Conservation (phyloP, 78 protist species). For the Mastigamoeba balamuthi region DNA sequence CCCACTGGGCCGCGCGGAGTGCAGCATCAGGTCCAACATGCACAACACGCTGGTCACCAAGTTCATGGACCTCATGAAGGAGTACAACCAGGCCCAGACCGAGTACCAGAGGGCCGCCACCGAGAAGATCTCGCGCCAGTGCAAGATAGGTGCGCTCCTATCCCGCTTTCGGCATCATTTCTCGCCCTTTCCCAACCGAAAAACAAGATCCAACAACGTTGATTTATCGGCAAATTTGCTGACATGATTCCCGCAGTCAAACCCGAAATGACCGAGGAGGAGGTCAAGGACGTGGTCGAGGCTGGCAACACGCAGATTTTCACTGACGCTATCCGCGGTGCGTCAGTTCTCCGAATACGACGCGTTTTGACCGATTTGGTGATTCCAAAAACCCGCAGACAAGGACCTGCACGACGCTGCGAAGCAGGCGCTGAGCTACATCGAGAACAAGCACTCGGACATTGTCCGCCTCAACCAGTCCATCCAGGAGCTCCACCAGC, state of each 20-base stretch:
- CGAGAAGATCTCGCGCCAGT: slow-evolving; percentile 68
- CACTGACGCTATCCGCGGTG: too few relatives aligned
- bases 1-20: too few relatives aligned
- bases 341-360: too few relatives aligned
- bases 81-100: slow-evolving; percentile 52
- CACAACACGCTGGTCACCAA: slow-evolving; percentile 50
- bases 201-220: too few relatives aligned
- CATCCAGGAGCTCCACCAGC: slow-evolving; percentile 67
- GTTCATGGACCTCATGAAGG: slow-evolving; percentile 67
- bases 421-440: slow-evolving; percentile 46
- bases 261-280: slow-evolving; percentile 69
- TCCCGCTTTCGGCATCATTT: too few relatives aligned
- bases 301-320: too few relatives aligned
- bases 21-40: slow-evolving; percentile 38
- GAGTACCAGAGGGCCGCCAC: slow-evolving; percentile 47
- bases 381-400: slow-evolving; percentile 22
- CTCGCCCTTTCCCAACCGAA: too few relatives aligned
- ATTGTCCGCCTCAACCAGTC: slow-evolving; percentile 51
- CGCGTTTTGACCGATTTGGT: too few relatives aligned
- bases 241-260: slow-evolving; percentile 25
- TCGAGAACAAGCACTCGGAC: slow-evolving; percentile 68
- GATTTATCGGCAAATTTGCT: neutral
- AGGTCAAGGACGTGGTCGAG: slow-evolving; percentile 58
- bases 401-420: slow-evolving; percentile 40
- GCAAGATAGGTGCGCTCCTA: slow-evolving; percentile 32